Conservation (phyloP, 2,329 filamentous ascomycete species). For the Colletotrichum agaves region DNA sequence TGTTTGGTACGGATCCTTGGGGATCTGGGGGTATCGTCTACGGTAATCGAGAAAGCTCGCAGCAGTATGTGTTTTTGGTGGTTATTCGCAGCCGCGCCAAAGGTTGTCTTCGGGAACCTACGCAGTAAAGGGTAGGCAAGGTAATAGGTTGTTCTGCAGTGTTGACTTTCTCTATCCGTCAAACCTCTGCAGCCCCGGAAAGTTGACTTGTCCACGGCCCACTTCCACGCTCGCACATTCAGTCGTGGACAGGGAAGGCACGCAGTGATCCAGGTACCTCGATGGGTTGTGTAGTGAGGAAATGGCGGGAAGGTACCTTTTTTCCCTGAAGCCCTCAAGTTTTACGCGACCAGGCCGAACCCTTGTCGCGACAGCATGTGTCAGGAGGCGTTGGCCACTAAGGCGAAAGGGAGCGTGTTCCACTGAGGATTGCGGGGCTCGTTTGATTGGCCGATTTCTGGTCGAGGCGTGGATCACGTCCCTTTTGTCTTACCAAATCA, state of each 20-base stretch:
- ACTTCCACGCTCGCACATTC: constrained; percentile 22
- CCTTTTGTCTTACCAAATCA: constrained; percentile 18
- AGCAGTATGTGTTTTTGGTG: background rate
- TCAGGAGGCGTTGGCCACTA: constrained; percentile 43
- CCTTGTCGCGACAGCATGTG: constrained; percentile 50
- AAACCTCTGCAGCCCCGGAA: constrained; percentile 19
- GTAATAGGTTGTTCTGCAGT: constrained; percentile 9
- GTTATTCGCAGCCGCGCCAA: constrained; percentile 15
- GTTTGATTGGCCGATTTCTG: constrained; percentile 34
- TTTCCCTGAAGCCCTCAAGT: constrained; percentile 4
- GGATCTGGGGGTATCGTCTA: constrained; percentile 29
- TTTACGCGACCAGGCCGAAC: constrained; percentile 40
- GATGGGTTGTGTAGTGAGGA: background rate
- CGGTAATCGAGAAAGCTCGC: constrained; percentile 15
- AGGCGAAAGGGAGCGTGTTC: constrained; percentile 13
- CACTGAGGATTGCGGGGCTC: constrained; percentile 22
- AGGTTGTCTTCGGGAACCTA: constrained; percentile 9
- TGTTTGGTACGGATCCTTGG: constrained; percentile 1
- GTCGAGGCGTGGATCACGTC: constrained; percentile 7
- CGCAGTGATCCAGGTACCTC: background rate
- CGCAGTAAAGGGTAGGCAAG: no score
- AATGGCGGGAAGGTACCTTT: constrained; percentile 32
- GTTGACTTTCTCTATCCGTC: constrained; percentile 30
- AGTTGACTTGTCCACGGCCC: constrained; percentile 27
- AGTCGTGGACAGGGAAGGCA: constrained; percentile 3